phyloP scores from a whole-genome alignment of 1,284 basidiomycete species.

The Entoloma clypeatum region DNA sequence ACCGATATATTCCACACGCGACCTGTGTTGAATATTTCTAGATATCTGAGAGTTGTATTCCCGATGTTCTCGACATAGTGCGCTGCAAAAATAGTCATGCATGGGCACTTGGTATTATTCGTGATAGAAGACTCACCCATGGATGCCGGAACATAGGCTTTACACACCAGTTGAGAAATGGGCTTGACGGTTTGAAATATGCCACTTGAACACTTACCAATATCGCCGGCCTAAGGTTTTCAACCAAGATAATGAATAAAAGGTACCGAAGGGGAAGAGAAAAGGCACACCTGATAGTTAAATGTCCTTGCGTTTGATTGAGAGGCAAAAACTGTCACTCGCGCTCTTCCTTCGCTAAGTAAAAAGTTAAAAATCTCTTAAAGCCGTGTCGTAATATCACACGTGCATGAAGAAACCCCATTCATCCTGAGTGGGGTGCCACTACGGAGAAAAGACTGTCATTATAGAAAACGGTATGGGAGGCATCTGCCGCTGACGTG shows the following conservation, averaged over 20 bases:
- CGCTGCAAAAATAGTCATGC: constrained; percentile 28
- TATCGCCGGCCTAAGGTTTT: constrained; percentile 52
- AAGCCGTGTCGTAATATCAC: background rate
- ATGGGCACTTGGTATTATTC: background rate
- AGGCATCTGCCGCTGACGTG: constrained; percentile 27
- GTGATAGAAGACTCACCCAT: constrained; percentile 35
- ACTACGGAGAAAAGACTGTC: constrained; percentile 35
- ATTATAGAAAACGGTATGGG: background rate
- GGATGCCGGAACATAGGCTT: constrained; percentile 55
- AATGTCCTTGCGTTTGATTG: constrained; percentile 62
- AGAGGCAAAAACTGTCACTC: constrained; percentile 63
- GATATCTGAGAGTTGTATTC: constrained; percentile 55
- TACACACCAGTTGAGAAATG: constrained; percentile 4
- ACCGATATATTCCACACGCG: constrained; percentile 15
- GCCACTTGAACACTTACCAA: constrained; percentile 37
- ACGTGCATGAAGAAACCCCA: constrained; percentile 57
- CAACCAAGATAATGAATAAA: constrained; percentile 1
- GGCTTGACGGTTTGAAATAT: constrained; percentile 8
- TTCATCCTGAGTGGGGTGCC: constrained; percentile 71
- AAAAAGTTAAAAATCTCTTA: constrained; percentile 6
- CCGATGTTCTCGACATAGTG: constrained; percentile 74
- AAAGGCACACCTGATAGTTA: constrained; percentile 49
- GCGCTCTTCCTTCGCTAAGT: constrained; percentile 49
- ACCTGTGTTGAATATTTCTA: constrained; percentile 65
- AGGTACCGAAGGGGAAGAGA: background rate